Base-by-base conservation (phyloP, 805 yeast genomes). In the Diddensiella caesifluorescens region DNA sequence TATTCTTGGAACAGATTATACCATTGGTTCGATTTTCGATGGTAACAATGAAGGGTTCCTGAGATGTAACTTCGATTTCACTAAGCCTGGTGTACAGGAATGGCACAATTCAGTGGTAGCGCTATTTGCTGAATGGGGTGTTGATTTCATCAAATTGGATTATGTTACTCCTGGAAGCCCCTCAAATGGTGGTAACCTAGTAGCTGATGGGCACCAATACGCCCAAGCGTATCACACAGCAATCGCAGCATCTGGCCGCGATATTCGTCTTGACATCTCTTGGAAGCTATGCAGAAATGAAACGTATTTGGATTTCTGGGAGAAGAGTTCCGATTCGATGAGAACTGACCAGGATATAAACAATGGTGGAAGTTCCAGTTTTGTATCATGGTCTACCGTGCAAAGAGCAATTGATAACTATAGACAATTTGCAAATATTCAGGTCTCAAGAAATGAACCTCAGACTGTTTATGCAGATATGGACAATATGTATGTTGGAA, bases 401-500 rank as follows among this genome's bases (percentile, higher is more conserved):
- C 45, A 41, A 22, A 28, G 45, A 4, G 45, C 45, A 10, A 35
- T 41, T 36, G 45, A 41, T 20, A 41, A 41, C 25, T 41, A 41
- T 19, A 39, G 45, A 10, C 45, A 41, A 22, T 41, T 26, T 29
- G 36, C 29, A 15, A 27, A 21, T 21, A 22, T 41, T 4, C 45
- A 41, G 15, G 37, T 30, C 20, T 36, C 16, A n/a, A 26, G 22
- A 27, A 21, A 30, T 23, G 23, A 23, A 13, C 29, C 39, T 10
- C 22, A 36, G n/a, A 41, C 45, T 10, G 36, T 38, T 18, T 41
- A 41, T 23, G 41, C 45, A 10, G 45, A 41, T 30, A 41, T 41
- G 45, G 45, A 41, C 41, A 41, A 41, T 31, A 19, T 41, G 45
- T 41, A 38, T 30, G 41, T 41, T 12, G 45, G 40, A 4, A 41